A percentile compares a stretch with the other conserved stretches of the same genome.
These are phyloP conservation scores for Trypanosoma boissoni DNA, from an alignment of 208 protist species.

Conservation along the genomic window DNA sequence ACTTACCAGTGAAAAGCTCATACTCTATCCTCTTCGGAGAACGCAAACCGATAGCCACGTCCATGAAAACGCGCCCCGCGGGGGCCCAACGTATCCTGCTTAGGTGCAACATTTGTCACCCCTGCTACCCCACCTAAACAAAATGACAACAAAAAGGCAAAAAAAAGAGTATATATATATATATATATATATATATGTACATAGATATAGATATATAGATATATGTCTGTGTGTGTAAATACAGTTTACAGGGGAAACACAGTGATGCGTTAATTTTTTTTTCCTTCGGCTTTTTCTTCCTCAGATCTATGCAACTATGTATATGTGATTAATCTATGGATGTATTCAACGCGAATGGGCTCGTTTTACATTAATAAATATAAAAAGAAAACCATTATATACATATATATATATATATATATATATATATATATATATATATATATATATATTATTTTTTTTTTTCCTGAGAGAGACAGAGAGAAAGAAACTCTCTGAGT, in stretches of 20 bases:
- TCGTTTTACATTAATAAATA: too few species aligned
- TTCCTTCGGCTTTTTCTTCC: neutral
- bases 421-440: neutral
- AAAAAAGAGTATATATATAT: constrained; percentile 21
- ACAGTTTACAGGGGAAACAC: neutral
- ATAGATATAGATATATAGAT: constrained; percentile 1
- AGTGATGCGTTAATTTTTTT: neutral
- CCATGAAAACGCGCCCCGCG: constrained; percentile 66
- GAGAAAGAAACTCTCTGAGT: too few species aligned
- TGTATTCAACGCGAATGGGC: too few species aligned
- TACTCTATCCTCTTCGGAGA: constrained; percentile 64
- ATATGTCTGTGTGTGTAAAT: neutral
- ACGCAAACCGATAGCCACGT: constrained; percentile 54
- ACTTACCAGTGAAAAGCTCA: constrained; percentile 76
- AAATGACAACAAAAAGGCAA: constrained; percentile 7
- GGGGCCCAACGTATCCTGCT: constrained; percentile 25
- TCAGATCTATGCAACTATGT: too few species aligned
- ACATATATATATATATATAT: neutral
- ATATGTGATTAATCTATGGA: too few species aligned
- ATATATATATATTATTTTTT: constrained; percentile 2
- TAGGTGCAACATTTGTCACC: constrained; percentile 33
- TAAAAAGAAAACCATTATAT: too few species aligned
- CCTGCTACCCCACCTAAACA: constrained; percentile 11
- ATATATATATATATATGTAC: neutral
- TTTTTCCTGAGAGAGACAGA: too few species aligned